Evolutionary conservation across 768 basidiomycete genomes (phyloP).

Genomic region (Rubroboletus satanas): DNA sequence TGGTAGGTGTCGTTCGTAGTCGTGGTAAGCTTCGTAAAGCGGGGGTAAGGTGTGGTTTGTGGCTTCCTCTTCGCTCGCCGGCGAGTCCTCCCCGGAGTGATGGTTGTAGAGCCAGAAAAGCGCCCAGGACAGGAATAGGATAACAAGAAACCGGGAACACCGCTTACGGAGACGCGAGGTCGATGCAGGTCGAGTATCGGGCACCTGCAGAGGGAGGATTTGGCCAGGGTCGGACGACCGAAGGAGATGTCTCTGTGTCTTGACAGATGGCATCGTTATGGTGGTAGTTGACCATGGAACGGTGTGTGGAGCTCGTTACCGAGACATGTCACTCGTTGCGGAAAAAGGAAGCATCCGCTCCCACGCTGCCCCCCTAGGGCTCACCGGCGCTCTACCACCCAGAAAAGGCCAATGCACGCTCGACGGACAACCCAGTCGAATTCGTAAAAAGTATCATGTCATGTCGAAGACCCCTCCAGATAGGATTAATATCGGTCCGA

Average conservation of each 20-base stretch:
- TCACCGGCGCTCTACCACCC: not conserved
- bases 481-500: not conserved
- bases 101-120: constrained; percentile 17
- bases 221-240: constrained; percentile 2
- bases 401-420: not conserved
- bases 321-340: not conserved
- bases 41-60: constrained; percentile 35
- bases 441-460: not conserved
- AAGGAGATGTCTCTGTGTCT: constrained; percentile 1
- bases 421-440: not conserved
- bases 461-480: not conserved
- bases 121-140: constrained; percentile 11
- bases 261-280: constrained; percentile 8
- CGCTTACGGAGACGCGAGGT: constrained; percentile 5
- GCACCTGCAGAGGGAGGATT: constrained; percentile 15
- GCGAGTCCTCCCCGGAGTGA: not conserved
- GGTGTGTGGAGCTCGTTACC: not conserved
- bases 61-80: constrained; percentile 1
- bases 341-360: constrained; percentile 1
- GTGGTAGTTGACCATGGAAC: constrained; percentile 4
- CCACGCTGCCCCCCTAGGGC: not conserved
- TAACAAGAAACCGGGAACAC: constrained; percentile 6
- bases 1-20: constrained; percentile 42
- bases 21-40: constrained; percentile 41
- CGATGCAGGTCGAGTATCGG: constrained; percentile 3